Evolutionary conservation across 2,329 filamentous ascomycete genomes (phyloP).

Genomic region (Neonectria faginata): DNA sequence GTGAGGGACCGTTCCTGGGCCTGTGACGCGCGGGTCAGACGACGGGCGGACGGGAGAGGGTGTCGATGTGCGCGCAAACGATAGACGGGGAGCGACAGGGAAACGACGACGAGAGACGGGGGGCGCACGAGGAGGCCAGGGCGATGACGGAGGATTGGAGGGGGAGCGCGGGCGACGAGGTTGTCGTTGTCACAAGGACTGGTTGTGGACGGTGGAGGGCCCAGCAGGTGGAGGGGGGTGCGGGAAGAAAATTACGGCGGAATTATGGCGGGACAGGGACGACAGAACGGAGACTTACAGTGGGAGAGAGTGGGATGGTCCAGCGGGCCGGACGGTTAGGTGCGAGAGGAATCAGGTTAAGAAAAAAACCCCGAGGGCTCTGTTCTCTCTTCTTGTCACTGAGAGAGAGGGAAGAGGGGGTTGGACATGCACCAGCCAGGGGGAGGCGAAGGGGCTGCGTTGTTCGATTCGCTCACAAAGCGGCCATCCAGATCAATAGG

Average conservation of each 20-base stretch:
- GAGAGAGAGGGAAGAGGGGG: conserved; percentile 18
- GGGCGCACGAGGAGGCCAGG: conserved; percentile 31
- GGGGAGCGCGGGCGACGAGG: conserved; percentile 38
- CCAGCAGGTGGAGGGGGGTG: conserved; percentile 34
- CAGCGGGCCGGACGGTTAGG: conserved; percentile 21
- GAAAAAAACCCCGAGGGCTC: neutral
- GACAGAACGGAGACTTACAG: conserved; percentile 26
- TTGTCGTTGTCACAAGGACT: conserved; percentile 42
- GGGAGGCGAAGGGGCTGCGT: conserved; percentile 20
- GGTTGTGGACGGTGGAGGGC: conserved; percentile 32
- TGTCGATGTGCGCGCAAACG: conserved; percentile 23
- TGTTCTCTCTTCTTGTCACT: conserved; percentile 3
- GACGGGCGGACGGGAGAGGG: conserved; percentile 16
- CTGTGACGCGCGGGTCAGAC: conserved; percentile 34
- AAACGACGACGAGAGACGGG: conserved; percentile 26
- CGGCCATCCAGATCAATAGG: conserved; percentile 9
- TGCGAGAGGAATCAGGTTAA: conserved; percentile 7
- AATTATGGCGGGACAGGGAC: conserved; percentile 24
- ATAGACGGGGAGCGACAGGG: conserved; percentile 21
- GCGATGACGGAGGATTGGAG: conserved; percentile 43
- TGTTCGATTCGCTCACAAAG: conserved; percentile 16
- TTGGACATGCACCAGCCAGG: conserved; percentile 23
- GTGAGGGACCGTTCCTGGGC: conserved; percentile 20
- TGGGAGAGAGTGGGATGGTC: conserved; percentile 23
- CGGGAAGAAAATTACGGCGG: conserved; percentile 32